Base-by-base conservation (phyloP, 73 alveolate species). In the Paramecium sexaurelia region DNA sequence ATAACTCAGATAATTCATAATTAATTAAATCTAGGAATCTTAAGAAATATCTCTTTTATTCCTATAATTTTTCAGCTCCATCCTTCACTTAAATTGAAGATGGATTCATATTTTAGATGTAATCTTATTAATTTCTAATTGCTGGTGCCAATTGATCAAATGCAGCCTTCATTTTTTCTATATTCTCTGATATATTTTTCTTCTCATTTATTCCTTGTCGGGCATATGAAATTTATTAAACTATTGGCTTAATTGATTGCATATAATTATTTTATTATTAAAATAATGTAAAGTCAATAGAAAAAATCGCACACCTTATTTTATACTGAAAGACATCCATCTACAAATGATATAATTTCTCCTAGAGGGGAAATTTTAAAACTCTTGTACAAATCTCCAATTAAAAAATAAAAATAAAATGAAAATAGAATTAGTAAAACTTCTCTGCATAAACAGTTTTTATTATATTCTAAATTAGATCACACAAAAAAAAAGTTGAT, bases 111-210 rank as follows among this genome's bases (percentile, higher is more conserved):
- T 78, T 39, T 43, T 78, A 45, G 10, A 78, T 78, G 13, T 78
- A 78, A 11, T 78, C 90, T 39, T 29, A 41, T 13, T 78, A 78
- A 15, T 78, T 29, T 78, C 71, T 78, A 20, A 78, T 78, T 24
- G 75, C 90, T 19, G 90, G 90, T 40, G 61, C 90, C 41, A 78
- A 78, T 45, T 78, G 17, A 43, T 78, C 90, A 78, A 78, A 78
- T 20, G 90, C 68, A 13, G 3, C 43, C 33, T 78, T 78, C 86
- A 71, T 71, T 71, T 66, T 71, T 71, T 71, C 86, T n/a, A 71
- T 37, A 71, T 71, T 71, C 56, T 71, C 56, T 37, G 86, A 33
- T 9, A 71, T 71, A 36, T 71, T 71, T n/a, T 71, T 35, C 29
- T 71, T 71, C 35, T 71, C 86, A 71, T 71, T 71, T 15, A 71